phyloP scores from a whole-genome alignment of 345 rosid species.

The Moringa oleifera region DNA sequence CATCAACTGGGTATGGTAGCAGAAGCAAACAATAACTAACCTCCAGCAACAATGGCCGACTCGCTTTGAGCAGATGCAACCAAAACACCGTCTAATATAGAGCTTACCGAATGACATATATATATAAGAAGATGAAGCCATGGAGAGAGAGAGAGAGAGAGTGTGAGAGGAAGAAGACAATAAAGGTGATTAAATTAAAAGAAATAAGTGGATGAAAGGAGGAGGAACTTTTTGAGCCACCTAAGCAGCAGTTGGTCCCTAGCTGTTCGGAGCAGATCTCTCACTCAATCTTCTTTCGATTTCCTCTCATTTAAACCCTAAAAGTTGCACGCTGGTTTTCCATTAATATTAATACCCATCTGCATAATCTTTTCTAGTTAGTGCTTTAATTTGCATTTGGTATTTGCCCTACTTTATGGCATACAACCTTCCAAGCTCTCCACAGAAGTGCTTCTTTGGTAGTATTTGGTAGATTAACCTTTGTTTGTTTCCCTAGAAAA shows the following conservation, averaged over 20 bases:
- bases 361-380: not conserved
- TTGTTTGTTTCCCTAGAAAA: no score
- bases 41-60: no score
- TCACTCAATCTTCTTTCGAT: conserved; percentile 41
- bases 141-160: not conserved
- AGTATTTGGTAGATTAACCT: no score
- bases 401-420: no score
- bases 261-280: conserved; percentile 32
- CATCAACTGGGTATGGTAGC: no score
- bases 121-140: no score
- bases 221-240: conserved; percentile 7
- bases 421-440: not conserved
- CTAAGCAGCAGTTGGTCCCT: conserved; percentile 17
- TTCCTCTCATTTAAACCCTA: conserved; percentile 29
- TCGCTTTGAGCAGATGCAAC: no score
- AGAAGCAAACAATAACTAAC: no score
- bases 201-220: not conserved
- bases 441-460: no score
- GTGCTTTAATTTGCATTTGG: not conserved
- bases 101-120: no score
- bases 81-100: no score
- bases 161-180: not conserved
- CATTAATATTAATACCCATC: not conserved
- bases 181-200: not conserved
- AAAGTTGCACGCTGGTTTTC: conserved; percentile 18